Percentiles rank a stretch among this genome's conserved stretches.
phyloP scores from a whole-genome alignment of 805 yeast species.

The Dipodascus albidus region DNA sequence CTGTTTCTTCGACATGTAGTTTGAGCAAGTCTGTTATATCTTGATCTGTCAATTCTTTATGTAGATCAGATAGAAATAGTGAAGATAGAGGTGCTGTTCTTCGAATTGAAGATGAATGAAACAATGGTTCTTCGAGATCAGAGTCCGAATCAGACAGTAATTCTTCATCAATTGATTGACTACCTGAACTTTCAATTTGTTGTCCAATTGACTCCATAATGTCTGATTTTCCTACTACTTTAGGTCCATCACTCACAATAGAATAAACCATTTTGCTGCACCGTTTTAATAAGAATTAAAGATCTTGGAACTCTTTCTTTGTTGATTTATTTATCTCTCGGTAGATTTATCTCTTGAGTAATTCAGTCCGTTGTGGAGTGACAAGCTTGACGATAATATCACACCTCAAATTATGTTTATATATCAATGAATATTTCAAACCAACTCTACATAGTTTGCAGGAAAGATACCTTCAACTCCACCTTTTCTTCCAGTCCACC shows the following conservation, averaged over 20 bases:
- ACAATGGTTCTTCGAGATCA: neutral
- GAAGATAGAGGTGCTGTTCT: neutral
- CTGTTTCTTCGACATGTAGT: neutral
- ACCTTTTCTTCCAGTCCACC: conserved; percentile 95
- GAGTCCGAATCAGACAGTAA: neutral
- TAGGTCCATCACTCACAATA: no score
- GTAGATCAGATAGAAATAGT: neutral
- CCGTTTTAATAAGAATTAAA: no score
- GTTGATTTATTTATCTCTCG: neutral
- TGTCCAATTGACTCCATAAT: neutral
- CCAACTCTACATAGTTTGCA: conserved; percentile 86
- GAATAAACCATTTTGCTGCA: no score
- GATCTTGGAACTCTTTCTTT: no score
- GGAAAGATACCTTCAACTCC: conserved; percentile 91
- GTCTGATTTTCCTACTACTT: neutral
- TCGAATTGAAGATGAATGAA: neutral
- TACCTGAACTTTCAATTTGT: neutral
- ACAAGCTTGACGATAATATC: neutral
- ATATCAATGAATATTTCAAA: conserved; percentile 23
- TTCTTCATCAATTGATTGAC: neutral
- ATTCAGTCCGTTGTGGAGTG: neutral
- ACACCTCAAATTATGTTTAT: neutral
- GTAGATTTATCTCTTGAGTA: neutral
- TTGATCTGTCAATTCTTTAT: neutral
- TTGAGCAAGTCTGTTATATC: neutral